These are phyloP conservation scores for Hibiscus trionum DNA, from an alignment of 345 rosid genomes.

Conservation along the genomic window DNA sequence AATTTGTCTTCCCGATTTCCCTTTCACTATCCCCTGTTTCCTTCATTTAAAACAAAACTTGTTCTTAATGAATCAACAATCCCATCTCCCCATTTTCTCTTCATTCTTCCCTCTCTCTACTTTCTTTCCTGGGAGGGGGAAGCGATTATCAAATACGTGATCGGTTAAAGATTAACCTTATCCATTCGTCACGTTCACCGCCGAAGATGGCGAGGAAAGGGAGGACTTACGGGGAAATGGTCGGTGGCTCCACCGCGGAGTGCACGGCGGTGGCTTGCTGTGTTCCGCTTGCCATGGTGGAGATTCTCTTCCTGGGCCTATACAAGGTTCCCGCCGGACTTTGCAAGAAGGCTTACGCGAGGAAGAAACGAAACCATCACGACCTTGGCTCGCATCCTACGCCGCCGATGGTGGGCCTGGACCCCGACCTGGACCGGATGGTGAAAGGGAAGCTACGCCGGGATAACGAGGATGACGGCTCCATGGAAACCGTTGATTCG, in stretches of 20 bases:
- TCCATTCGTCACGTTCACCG: slow-evolving; percentile 16
- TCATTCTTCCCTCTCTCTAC: not conserved
- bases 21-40: not conserved
- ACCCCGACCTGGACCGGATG: slow-evolving; percentile 11
- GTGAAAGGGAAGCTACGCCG: not conserved
- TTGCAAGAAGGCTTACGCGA: slow-evolving; percentile 42
- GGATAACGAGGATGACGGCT: not conserved
- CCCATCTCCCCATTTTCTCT: not conserved
- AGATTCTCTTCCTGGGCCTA: slow-evolving; percentile 48
- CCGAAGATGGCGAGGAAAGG: slow-evolving; percentile 7
- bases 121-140: too few relatives aligned
- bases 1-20: not conserved
- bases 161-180: slow-evolving; percentile 25
- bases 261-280: slow-evolving; percentile 70
- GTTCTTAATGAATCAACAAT: not conserved
- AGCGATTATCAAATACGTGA: not conserved
- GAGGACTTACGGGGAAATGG: slow-evolving; percentile 39
- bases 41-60: not conserved
- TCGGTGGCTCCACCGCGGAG: slow-evolving; percentile 64
- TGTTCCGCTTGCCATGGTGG: slow-evolving; percentile 51
- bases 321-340: slow-evolving; percentile 57
- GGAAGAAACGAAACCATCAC: slow-evolving; percentile 31
- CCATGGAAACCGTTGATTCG: slow-evolving; percentile 11
- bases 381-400: slow-evolving; percentile 20
- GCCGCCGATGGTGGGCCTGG: slow-evolving; percentile 3